phyloP scores from a whole-genome alignment of 2,329 filamentous ascomycete species.

The Triangularia verruculosa region DNA sequence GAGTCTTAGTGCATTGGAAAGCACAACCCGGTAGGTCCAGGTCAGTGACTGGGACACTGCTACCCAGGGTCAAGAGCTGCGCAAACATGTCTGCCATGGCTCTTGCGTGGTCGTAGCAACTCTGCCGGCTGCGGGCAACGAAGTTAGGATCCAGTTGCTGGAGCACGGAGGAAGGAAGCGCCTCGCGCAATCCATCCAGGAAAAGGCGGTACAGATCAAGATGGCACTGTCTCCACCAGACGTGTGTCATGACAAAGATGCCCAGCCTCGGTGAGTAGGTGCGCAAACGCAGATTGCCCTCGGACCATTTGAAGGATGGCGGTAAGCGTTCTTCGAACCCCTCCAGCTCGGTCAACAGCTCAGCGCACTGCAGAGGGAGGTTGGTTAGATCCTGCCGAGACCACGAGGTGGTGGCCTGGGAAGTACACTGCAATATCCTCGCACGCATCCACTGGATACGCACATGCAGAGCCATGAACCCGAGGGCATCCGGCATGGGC shows the following conservation, averaged over 20 bases:
- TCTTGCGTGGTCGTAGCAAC: constrained; percentile 53
- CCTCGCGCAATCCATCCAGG: constrained; percentile 50
- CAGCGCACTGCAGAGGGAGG: constrained; percentile 46
- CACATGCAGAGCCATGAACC: constrained; percentile 55
- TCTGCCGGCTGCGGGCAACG: constrained; percentile 46
- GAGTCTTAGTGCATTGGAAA: constrained; percentile 53
- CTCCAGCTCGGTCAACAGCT: constrained; percentile 44
- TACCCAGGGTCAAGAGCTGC: constrained; percentile 49
- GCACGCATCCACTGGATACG: constrained; percentile 55
- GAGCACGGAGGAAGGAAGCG: constrained; percentile 44
- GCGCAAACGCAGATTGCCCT: constrained; percentile 53
- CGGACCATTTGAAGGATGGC: constrained; percentile 55
- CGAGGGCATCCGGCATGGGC: constrained; percentile 50
- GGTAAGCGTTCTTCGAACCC: constrained; percentile 53
- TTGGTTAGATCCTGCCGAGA: constrained; percentile 44
- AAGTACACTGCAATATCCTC: constrained; percentile 53
- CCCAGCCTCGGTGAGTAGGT: constrained; percentile 57
- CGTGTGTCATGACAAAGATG: constrained; percentile 58
- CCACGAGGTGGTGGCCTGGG: constrained; percentile 41
- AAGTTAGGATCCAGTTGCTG: constrained; percentile 48
- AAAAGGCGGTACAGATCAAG: constrained; percentile 56
- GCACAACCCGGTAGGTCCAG: constrained; percentile 55
- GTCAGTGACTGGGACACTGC: constrained; percentile 50
- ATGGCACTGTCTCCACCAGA: constrained; percentile 59
- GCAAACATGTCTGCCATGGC: constrained; percentile 56